phyloP scores from a whole-genome alignment of 176 grass and related monocot genomes.

The Musa troglodytarum region DNA sequence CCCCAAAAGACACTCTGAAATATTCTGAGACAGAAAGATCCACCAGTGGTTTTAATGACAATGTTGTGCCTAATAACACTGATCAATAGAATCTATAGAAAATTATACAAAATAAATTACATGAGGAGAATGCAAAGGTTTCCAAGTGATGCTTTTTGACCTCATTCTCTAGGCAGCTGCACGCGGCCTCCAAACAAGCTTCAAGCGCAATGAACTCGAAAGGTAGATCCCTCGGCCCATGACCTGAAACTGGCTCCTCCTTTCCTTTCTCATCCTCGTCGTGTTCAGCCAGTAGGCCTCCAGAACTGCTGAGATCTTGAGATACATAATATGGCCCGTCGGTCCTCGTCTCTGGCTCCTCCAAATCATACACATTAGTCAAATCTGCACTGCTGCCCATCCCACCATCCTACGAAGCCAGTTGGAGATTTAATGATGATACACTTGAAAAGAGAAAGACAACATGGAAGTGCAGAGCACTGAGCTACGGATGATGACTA shows the following conservation, averaged over 20 bases:
- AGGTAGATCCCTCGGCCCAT: conserved; percentile 20
- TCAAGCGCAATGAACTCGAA: conserved; percentile 71
- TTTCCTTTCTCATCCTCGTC: conserved; percentile 12
- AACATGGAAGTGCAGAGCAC: too few relatives aligned
- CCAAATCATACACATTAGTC: not conserved
- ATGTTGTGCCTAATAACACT: too few relatives aligned
- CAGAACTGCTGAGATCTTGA: not conserved
- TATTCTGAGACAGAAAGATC: too few relatives aligned
- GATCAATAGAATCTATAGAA: too few relatives aligned
- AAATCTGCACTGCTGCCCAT: not conserved
- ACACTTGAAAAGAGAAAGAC: not conserved
- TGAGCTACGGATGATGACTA: not conserved
- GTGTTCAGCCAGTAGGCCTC: not conserved
- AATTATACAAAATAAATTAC: too few relatives aligned
- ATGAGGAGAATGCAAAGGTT: not conserved
- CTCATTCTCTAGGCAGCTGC: conserved; percentile 51
- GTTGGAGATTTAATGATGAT: not conserved
- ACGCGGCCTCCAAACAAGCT: conserved; percentile 51
- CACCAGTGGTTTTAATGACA: too few relatives aligned
- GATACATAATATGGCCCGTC: not conserved
- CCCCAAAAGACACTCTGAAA: too few relatives aligned
- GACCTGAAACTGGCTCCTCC: not conserved
- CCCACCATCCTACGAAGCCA: conserved; percentile 12
- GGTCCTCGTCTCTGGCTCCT: not conserved
- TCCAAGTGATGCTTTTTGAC: conserved; percentile 10